Conservation (phyloP, 208 protist genomes). For the Leishmania turanica region DNA sequence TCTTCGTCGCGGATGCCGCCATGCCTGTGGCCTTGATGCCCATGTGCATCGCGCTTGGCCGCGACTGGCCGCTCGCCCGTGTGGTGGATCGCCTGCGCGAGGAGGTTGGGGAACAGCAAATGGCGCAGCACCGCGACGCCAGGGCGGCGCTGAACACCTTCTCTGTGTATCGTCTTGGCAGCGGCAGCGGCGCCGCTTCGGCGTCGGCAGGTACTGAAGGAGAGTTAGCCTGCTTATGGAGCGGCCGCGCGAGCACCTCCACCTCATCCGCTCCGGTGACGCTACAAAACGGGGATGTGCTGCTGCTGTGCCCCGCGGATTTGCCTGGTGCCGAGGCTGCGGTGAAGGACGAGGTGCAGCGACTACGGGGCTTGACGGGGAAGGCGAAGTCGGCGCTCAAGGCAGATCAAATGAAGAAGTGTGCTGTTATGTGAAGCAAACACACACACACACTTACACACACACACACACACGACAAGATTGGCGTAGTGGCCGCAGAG, state of each 20-base stretch:
- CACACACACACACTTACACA: not conserved
- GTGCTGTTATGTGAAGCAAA: slow-evolving; percentile 53
- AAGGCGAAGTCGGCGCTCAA: slow-evolving; percentile 49
- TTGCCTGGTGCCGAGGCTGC: slow-evolving; percentile 16
- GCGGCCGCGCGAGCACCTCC: not conserved
- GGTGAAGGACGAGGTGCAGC: slow-evolving; percentile 48
- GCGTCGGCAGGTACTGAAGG: not conserved
- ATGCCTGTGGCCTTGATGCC: slow-evolving; percentile 27
- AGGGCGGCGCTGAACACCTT: slow-evolving; percentile 7
- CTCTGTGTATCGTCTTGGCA: slow-evolving; percentile 15
- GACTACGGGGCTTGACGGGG: slow-evolving; percentile 46
- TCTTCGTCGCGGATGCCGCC: slow-evolving; percentile 28
- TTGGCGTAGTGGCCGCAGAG: too few species aligned
- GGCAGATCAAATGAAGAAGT: slow-evolving; percentile 64
- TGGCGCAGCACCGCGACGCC: not conserved
- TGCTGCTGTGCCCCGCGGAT: slow-evolving; percentile 38
- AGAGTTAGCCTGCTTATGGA: slow-evolving; percentile 6
- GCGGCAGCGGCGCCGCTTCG: not conserved
- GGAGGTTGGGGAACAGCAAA: slow-evolving; percentile 33
- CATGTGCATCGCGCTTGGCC: slow-evolving; percentile 47
- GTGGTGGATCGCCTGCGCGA: slow-evolving; percentile 43
- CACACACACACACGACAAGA: not conserved
- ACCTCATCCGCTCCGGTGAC: slow-evolving; percentile 7
- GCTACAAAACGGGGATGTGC: slow-evolving; percentile 54
- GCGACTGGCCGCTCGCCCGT: slow-evolving; percentile 46